Evolutionary conservation across 331 rosid genomes (phyloP).

Genomic region (Quercus lobata): DNA sequence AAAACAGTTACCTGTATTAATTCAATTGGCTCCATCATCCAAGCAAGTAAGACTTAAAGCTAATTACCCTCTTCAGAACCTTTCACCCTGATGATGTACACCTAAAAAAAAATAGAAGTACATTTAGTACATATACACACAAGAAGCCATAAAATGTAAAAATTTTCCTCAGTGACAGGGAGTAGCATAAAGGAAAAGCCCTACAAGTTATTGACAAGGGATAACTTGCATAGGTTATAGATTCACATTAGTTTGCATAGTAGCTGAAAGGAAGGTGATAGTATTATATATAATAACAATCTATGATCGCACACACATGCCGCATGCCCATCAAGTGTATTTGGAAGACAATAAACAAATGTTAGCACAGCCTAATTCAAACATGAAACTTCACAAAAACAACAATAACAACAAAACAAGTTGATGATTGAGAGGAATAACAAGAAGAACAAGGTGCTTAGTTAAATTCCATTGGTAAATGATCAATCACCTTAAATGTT

Average conservation of each 20-base stretch:
- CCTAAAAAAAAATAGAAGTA: constrained; percentile 41
- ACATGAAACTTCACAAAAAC: no score
- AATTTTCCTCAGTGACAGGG: not conserved
- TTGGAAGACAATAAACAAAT: no score
- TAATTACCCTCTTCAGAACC: constrained; percentile 20
- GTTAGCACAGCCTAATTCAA: no score
- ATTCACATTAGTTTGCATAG: no score
- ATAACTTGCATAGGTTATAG: not conserved
- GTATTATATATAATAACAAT: not conserved
- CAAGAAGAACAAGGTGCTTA: not conserved
- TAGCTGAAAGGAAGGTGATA: not conserved
- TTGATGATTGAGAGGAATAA: not conserved
- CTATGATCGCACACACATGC: not conserved
- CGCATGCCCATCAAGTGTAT: no score
- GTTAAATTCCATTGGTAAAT: constrained; percentile 4
- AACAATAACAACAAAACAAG: not conserved
- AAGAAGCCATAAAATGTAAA: constrained; percentile 1
- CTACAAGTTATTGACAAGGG: not conserved
- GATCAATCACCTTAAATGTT: constrained; percentile 61
- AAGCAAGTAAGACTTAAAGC: constrained; percentile 5
- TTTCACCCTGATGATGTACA: constrained; percentile 56
- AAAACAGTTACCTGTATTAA: constrained; percentile 26
- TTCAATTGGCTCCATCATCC: constrained; percentile 20
- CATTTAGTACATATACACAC: not conserved
- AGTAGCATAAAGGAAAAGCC: not conserved